A percentile compares a stretch with the other conserved stretches of the same genome.
These are phyloP conservation scores for Peterozyma toletana DNA, from an alignment of 805 yeast species.

Conservation along the genomic window DNA sequence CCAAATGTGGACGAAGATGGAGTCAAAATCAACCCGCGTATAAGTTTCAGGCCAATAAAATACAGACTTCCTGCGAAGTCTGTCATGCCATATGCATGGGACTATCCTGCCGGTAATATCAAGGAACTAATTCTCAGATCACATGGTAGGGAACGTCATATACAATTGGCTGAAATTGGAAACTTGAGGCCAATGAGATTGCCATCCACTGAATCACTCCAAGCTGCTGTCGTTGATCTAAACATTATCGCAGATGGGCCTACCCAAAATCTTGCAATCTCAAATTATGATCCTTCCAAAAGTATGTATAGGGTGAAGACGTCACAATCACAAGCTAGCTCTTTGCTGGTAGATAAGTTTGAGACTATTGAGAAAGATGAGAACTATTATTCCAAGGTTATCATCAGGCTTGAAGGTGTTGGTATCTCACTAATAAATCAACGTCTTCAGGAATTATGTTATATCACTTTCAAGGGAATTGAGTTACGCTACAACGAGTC, in stretches of 20 bases:
- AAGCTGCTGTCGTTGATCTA: slow-evolving; percentile 60
- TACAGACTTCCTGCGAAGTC: slow-evolving; percentile 82
- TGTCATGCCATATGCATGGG: slow-evolving; percentile 98
- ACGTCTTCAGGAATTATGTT: slow-evolving; percentile 69
- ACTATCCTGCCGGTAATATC: slow-evolving; percentile 82
- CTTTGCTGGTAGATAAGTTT: slow-evolving; percentile 37
- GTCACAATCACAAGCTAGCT: slow-evolving; percentile 21
- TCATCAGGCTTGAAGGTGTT: slow-evolving; percentile 71
- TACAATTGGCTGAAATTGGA: slow-evolving; percentile 92
- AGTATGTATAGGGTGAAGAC: slow-evolving; percentile 61
- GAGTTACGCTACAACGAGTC: slow-evolving; percentile 80
- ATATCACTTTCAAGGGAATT: slow-evolving; percentile 74
- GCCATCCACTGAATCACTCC: slow-evolving; percentile 35
- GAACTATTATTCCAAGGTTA: slow-evolving; percentile 42
- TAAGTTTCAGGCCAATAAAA: slow-evolving; percentile 66
- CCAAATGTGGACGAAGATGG: slow-evolving; percentile 64
- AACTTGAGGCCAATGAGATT: slow-evolving; percentile 79
- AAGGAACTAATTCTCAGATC: slow-evolving; percentile 74
- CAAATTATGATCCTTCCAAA: slow-evolving; percentile 71
- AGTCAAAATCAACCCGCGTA: slow-evolving; percentile 36
- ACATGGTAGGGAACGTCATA: slow-evolving; percentile 65
- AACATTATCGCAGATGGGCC: slow-evolving; percentile 97
- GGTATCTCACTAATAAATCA: slow-evolving; percentile 81
- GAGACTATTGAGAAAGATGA: slow-evolving; percentile 50
- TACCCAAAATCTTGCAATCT: slow-evolving; percentile 76